These are phyloP conservation scores for Coemansia sp. DNA, from an alignment of 192 early-diverging fungal genomes.

Conservation along the genomic window DNA sequence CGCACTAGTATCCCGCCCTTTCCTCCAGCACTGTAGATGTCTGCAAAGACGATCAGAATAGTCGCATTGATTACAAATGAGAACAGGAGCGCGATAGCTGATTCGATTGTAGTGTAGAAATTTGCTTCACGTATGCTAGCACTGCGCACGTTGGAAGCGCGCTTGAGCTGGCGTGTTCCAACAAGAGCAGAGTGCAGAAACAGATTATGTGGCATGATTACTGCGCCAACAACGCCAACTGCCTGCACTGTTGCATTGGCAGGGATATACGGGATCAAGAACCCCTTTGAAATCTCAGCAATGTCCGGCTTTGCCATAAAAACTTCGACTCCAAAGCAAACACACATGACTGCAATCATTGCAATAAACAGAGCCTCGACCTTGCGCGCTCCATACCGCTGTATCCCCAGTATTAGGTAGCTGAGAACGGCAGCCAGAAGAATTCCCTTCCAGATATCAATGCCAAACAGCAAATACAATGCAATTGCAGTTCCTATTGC, in stretches of 20 bases:
- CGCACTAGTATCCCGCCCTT: neutral
- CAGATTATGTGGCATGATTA: constrained; percentile 90
- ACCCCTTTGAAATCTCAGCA: constrained; percentile 50
- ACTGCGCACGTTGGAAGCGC: constrained; percentile 25
- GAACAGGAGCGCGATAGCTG: constrained; percentile 57
- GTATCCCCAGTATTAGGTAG: constrained; percentile 68
- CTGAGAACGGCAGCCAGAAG: constrained; percentile 75
- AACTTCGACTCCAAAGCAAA: constrained; percentile 75
- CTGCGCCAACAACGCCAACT: constrained; percentile 64
- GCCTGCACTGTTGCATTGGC: constrained; percentile 58
- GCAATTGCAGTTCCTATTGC: constrained; percentile 92
- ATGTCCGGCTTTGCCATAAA: constrained; percentile 54
- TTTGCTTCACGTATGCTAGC: constrained; percentile 65
- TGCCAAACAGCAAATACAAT: constrained; percentile 69
- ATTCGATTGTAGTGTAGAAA: constrained; percentile 67
- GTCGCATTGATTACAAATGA: constrained; percentile 69
- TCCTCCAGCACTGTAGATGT: constrained; percentile 27
- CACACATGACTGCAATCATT: constrained; percentile 69
- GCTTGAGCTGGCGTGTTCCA: constrained; percentile 53
- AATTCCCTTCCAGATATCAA: constrained; percentile 70
- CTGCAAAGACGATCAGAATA: constrained; percentile 66
- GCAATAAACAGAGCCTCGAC: constrained; percentile 73
- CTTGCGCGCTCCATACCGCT: constrained; percentile 61
- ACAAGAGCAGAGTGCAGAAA: constrained; percentile 85
- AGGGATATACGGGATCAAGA: constrained; percentile 59